phyloP scores from a whole-genome alignment of 768 basidiomycete genomes.

The Asterophora lycoperdoides region DNA sequence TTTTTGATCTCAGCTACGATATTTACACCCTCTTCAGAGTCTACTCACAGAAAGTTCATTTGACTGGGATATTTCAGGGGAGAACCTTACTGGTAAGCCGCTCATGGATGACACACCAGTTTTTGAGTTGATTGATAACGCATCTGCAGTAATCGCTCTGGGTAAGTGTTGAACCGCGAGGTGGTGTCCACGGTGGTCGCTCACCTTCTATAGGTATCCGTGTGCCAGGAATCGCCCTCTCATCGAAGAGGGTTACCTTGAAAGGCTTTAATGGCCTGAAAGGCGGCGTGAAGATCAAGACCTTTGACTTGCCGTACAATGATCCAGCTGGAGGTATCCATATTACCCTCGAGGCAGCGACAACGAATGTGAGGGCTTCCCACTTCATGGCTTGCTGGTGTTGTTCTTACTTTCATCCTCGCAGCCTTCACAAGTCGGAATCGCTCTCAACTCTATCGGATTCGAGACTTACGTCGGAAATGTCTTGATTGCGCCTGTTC shows the following conservation, averaged over 20 bases:
- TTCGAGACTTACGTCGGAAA: conserved; percentile 56
- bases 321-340: conserved; percentile 71
- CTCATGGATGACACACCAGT: not conserved
- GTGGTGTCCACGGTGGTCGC: not conserved
- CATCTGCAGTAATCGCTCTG: conserved; percentile 48
- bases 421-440: conserved; percentile 73
- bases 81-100: conserved; percentile 54
- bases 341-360: conserved; percentile 56
- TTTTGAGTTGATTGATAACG: conserved; percentile 3
- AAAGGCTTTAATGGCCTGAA: conserved; percentile 70
- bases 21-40: conserved; percentile 25
- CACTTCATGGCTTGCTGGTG: not conserved
- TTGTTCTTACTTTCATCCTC: not conserved
- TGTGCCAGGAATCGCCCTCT: conserved; percentile 51
- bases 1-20: not conserved
- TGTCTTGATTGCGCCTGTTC: conserved; percentile 55
- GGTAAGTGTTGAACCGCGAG: conserved; percentile 28
- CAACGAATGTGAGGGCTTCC: conserved; percentile 48
- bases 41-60: conserved; percentile 63
- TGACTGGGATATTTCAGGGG: conserved; percentile 63
- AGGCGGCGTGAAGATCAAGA: conserved; percentile 55
- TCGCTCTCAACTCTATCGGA: conserved; percentile 53
- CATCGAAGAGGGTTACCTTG: conserved; percentile 55
- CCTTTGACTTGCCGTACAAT: conserved; percentile 66
- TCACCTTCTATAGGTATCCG: conserved; percentile 41